phyloP scores from a whole-genome alignment of 345 rosid genomes.

The Pistacia vera region DNA sequence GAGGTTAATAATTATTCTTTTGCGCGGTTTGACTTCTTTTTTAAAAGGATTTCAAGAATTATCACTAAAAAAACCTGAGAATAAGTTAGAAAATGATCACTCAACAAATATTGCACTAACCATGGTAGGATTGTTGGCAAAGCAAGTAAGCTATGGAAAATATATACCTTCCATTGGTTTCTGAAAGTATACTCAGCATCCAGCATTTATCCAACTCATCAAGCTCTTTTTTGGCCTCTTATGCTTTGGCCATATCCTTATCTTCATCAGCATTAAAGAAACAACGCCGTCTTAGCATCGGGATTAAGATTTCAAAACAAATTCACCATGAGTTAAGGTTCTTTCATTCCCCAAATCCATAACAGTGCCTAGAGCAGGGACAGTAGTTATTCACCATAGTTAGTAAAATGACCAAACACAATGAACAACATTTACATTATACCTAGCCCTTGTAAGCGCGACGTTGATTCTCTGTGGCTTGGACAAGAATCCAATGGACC shows the following conservation, averaged over 20 bases:
- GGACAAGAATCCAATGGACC: constrained; percentile 39
- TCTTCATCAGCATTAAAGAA: constrained; percentile 29
- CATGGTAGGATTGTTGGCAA: background rate
- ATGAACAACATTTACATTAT: too few relatives aligned
- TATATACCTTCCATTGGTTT: constrained; percentile 49
- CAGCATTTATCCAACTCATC: constrained; percentile 39
- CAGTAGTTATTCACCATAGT: too few relatives aligned
- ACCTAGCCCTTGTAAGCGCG: too few relatives aligned
- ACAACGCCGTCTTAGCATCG: too few relatives aligned
- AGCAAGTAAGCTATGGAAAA: background rate
- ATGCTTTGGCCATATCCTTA: constrained; percentile 35
- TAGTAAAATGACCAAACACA: too few relatives aligned
- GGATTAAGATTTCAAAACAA: too few relatives aligned
- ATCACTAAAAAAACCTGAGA: too few relatives aligned
- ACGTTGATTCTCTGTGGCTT: constrained; percentile 29
- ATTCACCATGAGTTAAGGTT: constrained; percentile 24
- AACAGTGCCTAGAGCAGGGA: too few relatives aligned
- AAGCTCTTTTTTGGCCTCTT: constrained; percentile 35
- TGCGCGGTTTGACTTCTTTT: too few relatives aligned
- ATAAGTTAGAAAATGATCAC: background rate
- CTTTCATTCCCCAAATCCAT: constrained; percentile 33
- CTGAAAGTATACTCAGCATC: constrained; percentile 31
- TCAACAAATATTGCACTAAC: background rate
- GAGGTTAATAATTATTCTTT: too few relatives aligned
- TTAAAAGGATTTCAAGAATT: too few relatives aligned